phyloP scores from a whole-genome alignment of 768 basidiomycete genomes.

The Amanita exitialis region DNA sequence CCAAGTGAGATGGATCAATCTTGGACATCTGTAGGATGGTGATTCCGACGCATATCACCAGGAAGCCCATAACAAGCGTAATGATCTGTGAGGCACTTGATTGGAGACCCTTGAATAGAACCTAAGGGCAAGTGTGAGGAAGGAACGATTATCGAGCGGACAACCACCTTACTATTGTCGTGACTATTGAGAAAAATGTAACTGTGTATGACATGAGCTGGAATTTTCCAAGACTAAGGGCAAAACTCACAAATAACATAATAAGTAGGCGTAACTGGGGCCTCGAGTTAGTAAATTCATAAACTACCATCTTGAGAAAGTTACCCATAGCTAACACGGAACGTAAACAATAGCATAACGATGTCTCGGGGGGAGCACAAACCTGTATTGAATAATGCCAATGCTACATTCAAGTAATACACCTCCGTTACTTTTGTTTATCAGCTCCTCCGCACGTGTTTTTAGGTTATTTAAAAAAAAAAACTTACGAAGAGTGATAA shows the following conservation, averaged over 20 bases:
- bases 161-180: constrained; percentile 53
- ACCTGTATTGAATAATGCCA: constrained; percentile 93
- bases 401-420: constrained; percentile 91
- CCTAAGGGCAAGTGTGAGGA: constrained; percentile 24
- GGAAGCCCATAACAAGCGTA: constrained; percentile 86
- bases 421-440: constrained; percentile 65
- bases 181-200: constrained; percentile 79
- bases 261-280: constrained; percentile 74
- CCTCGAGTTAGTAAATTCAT: constrained; percentile 12
- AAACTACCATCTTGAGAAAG: background rate
- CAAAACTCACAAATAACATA: constrained; percentile 64
- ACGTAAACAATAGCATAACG: constrained; percentile 6
- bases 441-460: constrained; percentile 9
- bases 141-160: background rate
- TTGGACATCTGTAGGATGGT: constrained; percentile 93
- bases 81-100: constrained; percentile 72
- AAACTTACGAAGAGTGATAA: constrained; percentile 64
- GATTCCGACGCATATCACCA: constrained; percentile 88
- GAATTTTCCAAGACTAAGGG: background rate
- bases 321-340: constrained; percentile 53
- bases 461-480: background rate
- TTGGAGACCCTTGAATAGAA: constrained; percentile 84
- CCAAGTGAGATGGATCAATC: constrained; percentile 76
- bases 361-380: constrained; percentile 13
- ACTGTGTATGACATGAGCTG: constrained; percentile 24